Evolutionary conservation across 305 asterid genomes (phyloP).

Genomic region (Fraxinus greggii): DNA sequence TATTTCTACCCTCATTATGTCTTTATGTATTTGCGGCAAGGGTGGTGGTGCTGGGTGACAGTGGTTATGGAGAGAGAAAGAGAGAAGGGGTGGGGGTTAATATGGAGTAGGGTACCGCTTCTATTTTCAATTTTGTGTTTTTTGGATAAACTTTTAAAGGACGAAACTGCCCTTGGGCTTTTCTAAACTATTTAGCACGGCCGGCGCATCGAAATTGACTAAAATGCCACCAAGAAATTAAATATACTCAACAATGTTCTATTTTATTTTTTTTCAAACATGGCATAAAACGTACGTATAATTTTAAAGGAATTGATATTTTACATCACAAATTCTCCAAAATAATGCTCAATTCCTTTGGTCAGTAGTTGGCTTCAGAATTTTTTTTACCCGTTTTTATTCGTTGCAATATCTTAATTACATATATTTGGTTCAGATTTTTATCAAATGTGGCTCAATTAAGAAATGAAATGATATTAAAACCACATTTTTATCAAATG

Average conservation of each 20-base stretch:
- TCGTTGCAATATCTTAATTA: neutral
- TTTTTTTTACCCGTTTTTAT: neutral
- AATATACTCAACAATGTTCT: neutral
- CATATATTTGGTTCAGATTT: neutral
- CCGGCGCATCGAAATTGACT: neutral
- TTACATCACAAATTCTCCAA: neutral
- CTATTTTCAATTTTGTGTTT: conserved; percentile 11
- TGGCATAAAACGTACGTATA: neutral
- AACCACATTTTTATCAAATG: neutral
- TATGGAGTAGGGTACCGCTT: conserved; percentile 14
- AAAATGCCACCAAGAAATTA: neutral
- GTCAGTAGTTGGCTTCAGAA: neutral
- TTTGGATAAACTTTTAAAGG: conserved; percentile 2
- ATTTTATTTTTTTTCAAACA: neutral
- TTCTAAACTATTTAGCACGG: neutral
- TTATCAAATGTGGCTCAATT: neutral
- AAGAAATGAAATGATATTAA: neutral
- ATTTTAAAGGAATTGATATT: neutral
- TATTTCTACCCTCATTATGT: conserved; percentile 42
- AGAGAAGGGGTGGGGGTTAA: conserved; percentile 24
- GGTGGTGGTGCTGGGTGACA: conserved; percentile 27
- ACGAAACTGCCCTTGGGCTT: conserved; percentile 31
- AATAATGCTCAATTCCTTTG: neutral
- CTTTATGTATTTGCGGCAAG: conserved; percentile 25
- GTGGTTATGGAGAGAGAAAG: conserved; percentile 19